Percentiles rank a stretch among this genome's conserved stretches.
Conservation (phyloP, 768 basidiomycete species). For the Paxillus rubicundulus region DNA sequence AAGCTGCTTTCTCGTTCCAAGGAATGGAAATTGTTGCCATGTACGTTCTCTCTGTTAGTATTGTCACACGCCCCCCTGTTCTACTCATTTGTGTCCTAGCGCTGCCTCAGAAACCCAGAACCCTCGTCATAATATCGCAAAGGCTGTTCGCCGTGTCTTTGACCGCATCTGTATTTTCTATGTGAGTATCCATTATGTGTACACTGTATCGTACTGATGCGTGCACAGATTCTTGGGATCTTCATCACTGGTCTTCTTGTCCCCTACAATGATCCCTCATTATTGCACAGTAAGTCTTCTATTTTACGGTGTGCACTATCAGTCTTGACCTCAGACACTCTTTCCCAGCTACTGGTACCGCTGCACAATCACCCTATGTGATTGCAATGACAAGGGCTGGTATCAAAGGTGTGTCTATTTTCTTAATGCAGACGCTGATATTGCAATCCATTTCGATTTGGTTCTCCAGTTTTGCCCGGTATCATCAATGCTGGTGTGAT, state of each 20-base stretch:
- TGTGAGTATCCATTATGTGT: conserved; percentile 31
- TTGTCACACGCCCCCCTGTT: background rate
- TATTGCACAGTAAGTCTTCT: conserved; percentile 40
- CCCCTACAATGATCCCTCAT: conserved; percentile 52
- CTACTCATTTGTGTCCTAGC: conserved; percentile 27
- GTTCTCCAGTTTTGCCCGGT: conserved; percentile 40
- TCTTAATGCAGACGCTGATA: background rate
- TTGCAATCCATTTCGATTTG: background rate
- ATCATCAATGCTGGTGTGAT: conserved; percentile 73
- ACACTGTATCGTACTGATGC: background rate
- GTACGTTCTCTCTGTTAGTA: conserved; percentile 8
- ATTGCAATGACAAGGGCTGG: conserved; percentile 72
- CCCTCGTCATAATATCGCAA: conserved; percentile 74
- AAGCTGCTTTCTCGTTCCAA: conserved; percentile 55
- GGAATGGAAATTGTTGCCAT: conserved; percentile 48
- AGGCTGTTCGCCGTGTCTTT: conserved; percentile 73
- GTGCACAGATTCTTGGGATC: conserved; percentile 57
- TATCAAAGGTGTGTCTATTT: conserved; percentile 44
- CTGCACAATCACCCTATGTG: conserved; percentile 76
- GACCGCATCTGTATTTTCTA: conserved; percentile 81
- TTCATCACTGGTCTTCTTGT: conserved; percentile 75
- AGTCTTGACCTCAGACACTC: background rate
- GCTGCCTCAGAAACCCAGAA: conserved; percentile 77
- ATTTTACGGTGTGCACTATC: background rate
- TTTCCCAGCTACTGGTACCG: conserved; percentile 44